Base-by-base conservation (phyloP, 176 grass and related monocot genomes). In the Melocanna baccifera region DNA sequence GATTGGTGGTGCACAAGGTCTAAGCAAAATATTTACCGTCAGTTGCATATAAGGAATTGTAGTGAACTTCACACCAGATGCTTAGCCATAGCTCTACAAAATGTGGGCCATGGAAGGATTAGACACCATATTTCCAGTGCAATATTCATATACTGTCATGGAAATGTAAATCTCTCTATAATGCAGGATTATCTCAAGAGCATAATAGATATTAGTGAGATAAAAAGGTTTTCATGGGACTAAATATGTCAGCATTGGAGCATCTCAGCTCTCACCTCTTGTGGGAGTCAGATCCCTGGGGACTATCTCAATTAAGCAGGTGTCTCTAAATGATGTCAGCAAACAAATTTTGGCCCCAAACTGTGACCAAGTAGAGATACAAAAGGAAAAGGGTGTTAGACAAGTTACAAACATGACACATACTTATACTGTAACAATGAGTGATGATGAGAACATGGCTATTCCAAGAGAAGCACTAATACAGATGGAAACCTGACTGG, bases 51-150 rank as follows among this genome's bases (percentile, higher is more conserved):
- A 99, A 82, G 75, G 96, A 99, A 87, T 99, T 99, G 82, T 96
- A 99, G 86, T 99, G 96, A 67, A 99, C 96, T 91, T 99, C 96
- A 55, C 93, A 96, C 97, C 96, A 99, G 72, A 94, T 96, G 80
- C 96, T 99, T 52, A 99, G 84, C 96, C 96, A 99, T 36, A 99
- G 30, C 90, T 88, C 96, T 99, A 78, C 69, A 92, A 83, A 84
- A 73, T 48, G 62, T 12, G 5, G 18, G 37, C 6, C 66, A 72
- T 18, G 30, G 7, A 89, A 80, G 57, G 73, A 87, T 78, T 45
- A 93, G 40, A 69, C 57, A 41, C 25, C 19, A 43, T 36, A 40
- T 53, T 69, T 83, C 2, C 9, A 7, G 70, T 20, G 0, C 4
- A 26, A 30, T 59, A 16, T 36, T 45, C 2, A 5, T 12, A 11